Base-by-base conservation (phyloP, 495 filamentous ascomycete genomes). In the Talaromyces adpressus region DNA sequence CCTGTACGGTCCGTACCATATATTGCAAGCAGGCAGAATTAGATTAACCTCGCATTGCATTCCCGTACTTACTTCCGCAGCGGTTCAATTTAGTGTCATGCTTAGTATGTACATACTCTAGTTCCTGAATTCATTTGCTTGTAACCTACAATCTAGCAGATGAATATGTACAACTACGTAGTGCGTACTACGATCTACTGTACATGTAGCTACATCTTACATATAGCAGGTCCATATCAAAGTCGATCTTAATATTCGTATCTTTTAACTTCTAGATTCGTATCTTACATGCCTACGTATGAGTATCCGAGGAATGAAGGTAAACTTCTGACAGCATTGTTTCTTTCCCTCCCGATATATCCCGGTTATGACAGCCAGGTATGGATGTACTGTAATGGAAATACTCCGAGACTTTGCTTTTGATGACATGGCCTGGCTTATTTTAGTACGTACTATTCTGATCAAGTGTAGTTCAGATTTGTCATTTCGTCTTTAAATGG, bases 11-110 rank as follows among this genome's bases (percentile, higher is more conserved):
- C 27, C 22, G 54, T 18, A 57, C 18, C 32, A 57, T 30, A 57
- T 27, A 34, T 57, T 25, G 54, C 27, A 27, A 49, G 20, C 14
- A 34, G 60, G 20, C 23, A 30, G 60, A 62, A 34, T 18, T 47
- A 64, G 41, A 64, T 59, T 64, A 64, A 64, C 57, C 62, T 64
- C 62, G 57, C 62, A 64, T 64, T 64, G 62, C 62, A 64, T 58
- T 64, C 62, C 57, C 62, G 60, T 62, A 25, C 60, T 62, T 59
- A 36, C 56, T 58, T 36, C 56, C 56, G 56, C 56, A 58, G 56
- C 56, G 18, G 27, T 20, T 58, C 29, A 36, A 22, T 18, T 22
- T 36, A 36, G 56, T 56, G 52, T 6, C 52, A 49, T 49, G 45
- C 45, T 49, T 49, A 7, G 45, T 49, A 18, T 49, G 16, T 49